Conservation (phyloP, 83 land plant species). For the Picea mariana region DNA sequence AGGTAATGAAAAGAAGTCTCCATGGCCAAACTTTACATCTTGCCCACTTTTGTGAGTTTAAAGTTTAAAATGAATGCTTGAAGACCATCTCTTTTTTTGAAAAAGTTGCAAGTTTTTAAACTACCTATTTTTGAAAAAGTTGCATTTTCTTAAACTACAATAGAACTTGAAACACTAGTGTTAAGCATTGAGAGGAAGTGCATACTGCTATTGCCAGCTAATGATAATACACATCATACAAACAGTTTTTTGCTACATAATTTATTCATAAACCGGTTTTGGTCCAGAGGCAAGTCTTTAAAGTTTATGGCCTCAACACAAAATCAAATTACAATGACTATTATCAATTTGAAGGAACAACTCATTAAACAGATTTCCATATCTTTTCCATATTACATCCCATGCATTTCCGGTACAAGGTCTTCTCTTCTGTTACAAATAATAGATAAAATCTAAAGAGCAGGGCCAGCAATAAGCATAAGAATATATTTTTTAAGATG, state of each 20-base stretch:
- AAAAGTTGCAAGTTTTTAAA: background rate
- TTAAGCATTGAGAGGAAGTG: background rate
- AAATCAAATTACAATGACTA: background rate
- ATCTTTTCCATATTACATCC: background rate
- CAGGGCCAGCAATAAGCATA: background rate
- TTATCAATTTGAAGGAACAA: background rate
- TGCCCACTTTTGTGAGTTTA: background rate
- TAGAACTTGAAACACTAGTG: background rate
- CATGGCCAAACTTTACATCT: background rate
- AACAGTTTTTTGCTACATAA: no score
- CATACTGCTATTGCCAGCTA: no score
- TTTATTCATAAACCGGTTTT: no score
- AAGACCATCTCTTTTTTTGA: background rate
- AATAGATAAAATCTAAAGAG: background rate
- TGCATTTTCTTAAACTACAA: background rate
- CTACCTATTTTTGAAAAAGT: background rate
- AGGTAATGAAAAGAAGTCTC: background rate
- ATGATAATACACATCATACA: no score
- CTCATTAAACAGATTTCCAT: background rate
- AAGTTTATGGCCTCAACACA: background rate
- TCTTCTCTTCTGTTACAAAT: background rate
- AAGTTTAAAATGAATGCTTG: background rate
- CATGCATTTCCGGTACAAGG: background rate
- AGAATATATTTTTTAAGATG: background rate
- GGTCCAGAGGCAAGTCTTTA: background rate